Base-by-base conservation (phyloP, 2,329 filamentous ascomycete genomes). In the Penicillium sp. region DNA sequence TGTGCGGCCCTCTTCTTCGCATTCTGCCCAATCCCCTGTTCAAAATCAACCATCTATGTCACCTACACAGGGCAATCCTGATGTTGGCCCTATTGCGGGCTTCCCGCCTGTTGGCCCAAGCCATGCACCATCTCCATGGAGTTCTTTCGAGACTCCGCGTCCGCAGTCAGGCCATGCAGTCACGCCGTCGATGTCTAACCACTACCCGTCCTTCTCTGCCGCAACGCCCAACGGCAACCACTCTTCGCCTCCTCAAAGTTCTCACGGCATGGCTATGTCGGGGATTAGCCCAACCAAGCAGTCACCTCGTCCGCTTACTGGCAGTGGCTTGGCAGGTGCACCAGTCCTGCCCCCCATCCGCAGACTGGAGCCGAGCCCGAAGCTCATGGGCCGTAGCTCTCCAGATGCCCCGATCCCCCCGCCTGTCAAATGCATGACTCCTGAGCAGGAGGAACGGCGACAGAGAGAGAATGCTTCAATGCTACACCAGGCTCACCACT, bases 51-150 rank as follows among this genome's bases (percentile, higher is more conserved):
- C 78, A 1, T 76, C 77, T 1, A 78, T 80, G 73, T 80, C 79
- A 21, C 78, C 79, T 23, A 78, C 81, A 55, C 67, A 82, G 72
- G 73, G 81, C 55, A 73, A 83, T 68, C 68, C 78, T 70, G 73
- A 83, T 66, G 68, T 79, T 45, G 77, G 77, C 4, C 76, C 75
- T 50, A 69, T 80, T 44, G 77, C 76, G 21, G 77, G 78, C 9
- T 75, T 79, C 42, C 76, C 75, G n/a, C 65, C 70, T 17, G 61
- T 67, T 25, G 62, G 58, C 15, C 56, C 68, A 9, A 61, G 67
- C n/a, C 72, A 75, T 49, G 70, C 65, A 15, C 55, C 69, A 4
- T 53, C 64, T 8, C 66, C 73, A 10, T 69, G 68, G 61, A 72
- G 73, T 15, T 73, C 75, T 39, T 73, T 66, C 49, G 67, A 70